These are phyloP conservation scores for Rhynchosporium secalis DNA, from an alignment of 2,329 filamentous ascomycete species.

Conservation along the genomic window DNA sequence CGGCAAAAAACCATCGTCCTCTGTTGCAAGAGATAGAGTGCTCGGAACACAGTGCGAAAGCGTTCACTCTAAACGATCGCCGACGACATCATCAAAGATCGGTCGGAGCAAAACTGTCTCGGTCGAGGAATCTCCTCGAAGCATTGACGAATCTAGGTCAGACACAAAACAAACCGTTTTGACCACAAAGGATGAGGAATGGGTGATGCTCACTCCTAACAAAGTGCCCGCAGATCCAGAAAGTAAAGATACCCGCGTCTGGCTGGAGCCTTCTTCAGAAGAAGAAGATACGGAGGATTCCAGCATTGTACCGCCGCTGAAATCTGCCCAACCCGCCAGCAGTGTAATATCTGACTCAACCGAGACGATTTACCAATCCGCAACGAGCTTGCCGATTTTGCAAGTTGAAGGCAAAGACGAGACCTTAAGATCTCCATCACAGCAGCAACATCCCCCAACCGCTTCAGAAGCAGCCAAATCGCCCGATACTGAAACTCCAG, in stretches of 20 bases:
- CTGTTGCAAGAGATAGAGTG: slow-evolving; percentile 35
- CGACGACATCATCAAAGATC: slow-evolving; percentile 19
- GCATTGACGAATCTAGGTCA: slow-evolving; percentile 23
- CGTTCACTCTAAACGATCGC: slow-evolving; percentile 31
- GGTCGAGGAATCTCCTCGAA: slow-evolving; percentile 27
- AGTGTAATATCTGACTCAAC: slow-evolving; percentile 44
- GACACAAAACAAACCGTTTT: slow-evolving; percentile 21
- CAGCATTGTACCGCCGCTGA: slow-evolving; percentile 24
- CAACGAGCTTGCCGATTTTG: slow-evolving; percentile 50
- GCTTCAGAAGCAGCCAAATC: slow-evolving; percentile 39
- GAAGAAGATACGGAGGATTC: slow-evolving; percentile 34
- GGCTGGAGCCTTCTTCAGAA: slow-evolving; percentile 39
- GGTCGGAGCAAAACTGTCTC: slow-evolving; percentile 16
- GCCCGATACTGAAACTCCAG: slow-evolving; percentile 20
- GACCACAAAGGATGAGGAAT: slow-evolving; percentile 34
- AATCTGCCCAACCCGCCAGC: slow-evolving; percentile 41
- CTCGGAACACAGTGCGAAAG: slow-evolving; percentile 37
- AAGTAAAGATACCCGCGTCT: slow-evolving; percentile 35
- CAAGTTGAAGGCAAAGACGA: slow-evolving; percentile 50
- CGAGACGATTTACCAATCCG: slow-evolving; percentile 48
- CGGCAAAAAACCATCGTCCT: slow-evolving; percentile 19
- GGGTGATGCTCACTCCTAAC: slow-evolving; percentile 36
- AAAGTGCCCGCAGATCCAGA: slow-evolving; percentile 21
- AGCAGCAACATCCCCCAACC: slow-evolving; percentile 23
- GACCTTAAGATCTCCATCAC: slow-evolving; percentile 22